Percentiles rank a stretch among this genome's conserved stretches.
Evolutionary conservation across 164 flowering plant species (phyloP).

Genomic region (Echeveria elegans): DNA sequence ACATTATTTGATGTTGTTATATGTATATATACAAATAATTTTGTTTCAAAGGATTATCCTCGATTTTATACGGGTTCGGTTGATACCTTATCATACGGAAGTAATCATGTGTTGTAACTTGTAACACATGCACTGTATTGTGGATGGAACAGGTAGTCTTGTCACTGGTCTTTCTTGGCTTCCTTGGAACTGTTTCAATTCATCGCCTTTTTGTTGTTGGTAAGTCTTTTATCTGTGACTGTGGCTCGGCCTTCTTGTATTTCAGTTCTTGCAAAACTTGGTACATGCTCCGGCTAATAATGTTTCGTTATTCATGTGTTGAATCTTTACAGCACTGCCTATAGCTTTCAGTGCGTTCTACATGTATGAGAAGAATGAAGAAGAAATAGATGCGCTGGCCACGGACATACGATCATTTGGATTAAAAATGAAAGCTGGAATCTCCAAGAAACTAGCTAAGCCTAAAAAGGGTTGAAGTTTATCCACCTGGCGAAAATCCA

Average conservation of each 20-base stretch:
- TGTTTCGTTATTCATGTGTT: not conserved
- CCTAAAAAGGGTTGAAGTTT: not conserved
- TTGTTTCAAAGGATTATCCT: not conserved
- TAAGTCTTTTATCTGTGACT: constrained; percentile 17
- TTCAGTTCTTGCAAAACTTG: not conserved
- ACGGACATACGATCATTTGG: constrained; percentile 24
- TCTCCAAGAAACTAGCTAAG: constrained; percentile 20
- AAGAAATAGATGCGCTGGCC: constrained; percentile 54
- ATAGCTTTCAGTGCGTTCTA: constrained; percentile 47
- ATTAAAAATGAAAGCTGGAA: constrained; percentile 33
- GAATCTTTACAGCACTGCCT: constrained; percentile 42
- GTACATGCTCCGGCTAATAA: not conserved
- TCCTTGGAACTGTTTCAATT: constrained; percentile 53
- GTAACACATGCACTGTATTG: not conserved
- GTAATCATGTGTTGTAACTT: not conserved
- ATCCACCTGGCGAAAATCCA: too few species aligned
- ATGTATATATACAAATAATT: not conserved
- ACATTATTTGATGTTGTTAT: not conserved
- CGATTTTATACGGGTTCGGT: not conserved
- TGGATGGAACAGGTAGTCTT: constrained; percentile 45
- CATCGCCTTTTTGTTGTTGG: constrained; percentile 43
- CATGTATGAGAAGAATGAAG: constrained; percentile 66
- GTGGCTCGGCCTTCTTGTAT: not conserved
- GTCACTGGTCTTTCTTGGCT: constrained; percentile 38
- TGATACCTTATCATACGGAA: not conserved